Evolutionary conservation across 2,329 filamentous ascomycete species (phyloP), one percentile per base, ranked within the genome.

Genomic region (Cladosporium halotolerans): DNA sequence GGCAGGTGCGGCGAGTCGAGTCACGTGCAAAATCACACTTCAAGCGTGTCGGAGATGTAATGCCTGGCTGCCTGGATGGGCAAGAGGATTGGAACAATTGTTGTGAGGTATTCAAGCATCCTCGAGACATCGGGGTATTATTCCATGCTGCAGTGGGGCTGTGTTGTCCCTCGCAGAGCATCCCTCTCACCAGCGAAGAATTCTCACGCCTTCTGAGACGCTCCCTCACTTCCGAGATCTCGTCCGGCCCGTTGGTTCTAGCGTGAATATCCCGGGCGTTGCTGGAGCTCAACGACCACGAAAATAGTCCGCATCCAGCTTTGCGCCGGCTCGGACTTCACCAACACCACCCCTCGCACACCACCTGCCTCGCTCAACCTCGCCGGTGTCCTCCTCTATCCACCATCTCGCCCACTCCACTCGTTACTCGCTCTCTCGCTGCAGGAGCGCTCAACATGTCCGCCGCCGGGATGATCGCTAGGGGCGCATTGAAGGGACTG

Each of bases 401-500:
- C 38, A 36, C 39, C 40, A 23, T 38, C 48, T 44, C 48, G 48
- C 48, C 48, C 48, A 51, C 48, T 51, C 9, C 48, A 51, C 41
- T 51, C 48, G 48, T 51, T 51, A 44, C 4, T 39, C 36, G 16
- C n/a, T 9, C 36, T 14, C 13, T 39, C 13, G 36, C 36, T 14
- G n/a, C n/a, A 39, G 13, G 36, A 39, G 36, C 36, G 36, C 36
- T n/a, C 40, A 44, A n/a, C 18, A 51, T 43, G 40, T 43, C 48
- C 34, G 48, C 48, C 48, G 19, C 40, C 40, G 42, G 42, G 11
- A 44, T 51, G 23, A 69, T 65, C 65, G 66, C 66, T 62, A 59
- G 62, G 42, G 57, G 64, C 53, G 62, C 64, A 55, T 60, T 64
- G 57, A 61, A 14, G 42, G 61, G 59, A 42, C 59, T 67, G 51